These are phyloP conservation scores for Pholiota conissans DNA, from an alignment of 768 basidiomycete genomes.

Conservation along the genomic window DNA sequence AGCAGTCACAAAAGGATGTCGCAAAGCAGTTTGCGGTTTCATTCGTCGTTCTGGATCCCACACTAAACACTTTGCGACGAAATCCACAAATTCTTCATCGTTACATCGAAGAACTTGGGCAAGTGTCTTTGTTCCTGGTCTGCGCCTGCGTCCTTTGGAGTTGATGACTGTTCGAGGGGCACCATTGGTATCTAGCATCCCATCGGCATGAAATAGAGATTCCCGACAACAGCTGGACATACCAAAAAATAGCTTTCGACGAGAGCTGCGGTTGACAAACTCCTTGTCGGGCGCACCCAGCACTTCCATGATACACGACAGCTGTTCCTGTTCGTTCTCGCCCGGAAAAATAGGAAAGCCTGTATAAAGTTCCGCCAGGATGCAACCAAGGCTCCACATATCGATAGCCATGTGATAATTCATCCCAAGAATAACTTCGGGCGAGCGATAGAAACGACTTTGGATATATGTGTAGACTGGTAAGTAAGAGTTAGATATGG, in stretches of 20 bases:
- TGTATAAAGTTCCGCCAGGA: slow-evolving; percentile 94
- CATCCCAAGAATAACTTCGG: slow-evolving; percentile 98
- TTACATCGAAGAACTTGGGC: slow-evolving; percentile 88
- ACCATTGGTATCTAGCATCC: slow-evolving; percentile 79
- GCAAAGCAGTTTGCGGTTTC: slow-evolving; percentile 90
- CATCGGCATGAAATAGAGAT: slow-evolving; percentile 6
- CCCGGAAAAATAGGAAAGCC: slow-evolving; percentile 99
- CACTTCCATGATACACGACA: slow-evolving; percentile 99
- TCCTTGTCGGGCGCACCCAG: slow-evolving; percentile 95
- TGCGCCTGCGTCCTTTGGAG: slow-evolving; percentile 90
- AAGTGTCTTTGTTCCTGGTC: slow-evolving; percentile 90
- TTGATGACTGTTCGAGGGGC: slow-evolving; percentile 91
- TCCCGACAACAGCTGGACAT: slow-evolving; percentile 20
- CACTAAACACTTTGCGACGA: slow-evolving; percentile 93
- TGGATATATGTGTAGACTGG: slow-evolving; percentile 99
- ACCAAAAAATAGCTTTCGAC: slow-evolving; percentile 98
- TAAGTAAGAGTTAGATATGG: slow-evolving; percentile 7
- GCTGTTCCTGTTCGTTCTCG: slow-evolving; percentile 97
- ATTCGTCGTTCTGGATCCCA: slow-evolving; percentile 98
- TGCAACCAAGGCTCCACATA: slow-evolving; percentile 99
- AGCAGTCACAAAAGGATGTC: slow-evolving; percentile 84
- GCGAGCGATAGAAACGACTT: slow-evolving; percentile 99
- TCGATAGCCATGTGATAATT: slow-evolving; percentile 99
- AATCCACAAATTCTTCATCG: slow-evolving; percentile 95
- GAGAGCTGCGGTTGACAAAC: slow-evolving; percentile 89